Evolutionary conservation across 108 stramenopile species (phyloP), one percentile per base, ranked within the genome.

Genomic region (Hondaea fermentalgiana): DNA sequence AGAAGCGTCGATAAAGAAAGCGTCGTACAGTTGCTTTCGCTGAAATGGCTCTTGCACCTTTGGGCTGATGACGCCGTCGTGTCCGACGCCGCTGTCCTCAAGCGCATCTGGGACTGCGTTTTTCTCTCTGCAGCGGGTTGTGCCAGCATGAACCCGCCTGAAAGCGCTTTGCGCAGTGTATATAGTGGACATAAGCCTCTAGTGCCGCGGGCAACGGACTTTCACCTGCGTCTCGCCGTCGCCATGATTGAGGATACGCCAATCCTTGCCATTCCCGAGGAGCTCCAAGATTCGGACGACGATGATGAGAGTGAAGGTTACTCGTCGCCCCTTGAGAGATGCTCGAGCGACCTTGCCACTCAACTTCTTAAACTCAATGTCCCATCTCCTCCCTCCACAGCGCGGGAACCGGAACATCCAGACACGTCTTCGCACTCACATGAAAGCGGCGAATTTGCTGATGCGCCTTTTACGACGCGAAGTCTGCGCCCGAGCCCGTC

Each of bases 201-300:
- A 6, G 49, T 25, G 19, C 76, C 76, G 6, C 45, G 76, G 16
- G 49, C 49, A 43, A 83, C 76, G 45, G 76, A 83, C 4, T 83
- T 83, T 83, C 76, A 83, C 23, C 76, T 83, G 76, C 45, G 76
- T 17, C 76, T 83, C 25, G 76, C 76, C 6, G 76, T 83, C n/a
- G 76, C 76, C 16, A 47, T 83, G 76, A 83, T 83, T 23, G 51
- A 53, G 51, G 76, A 83, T 4, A 83, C 76, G 49, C 76, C 76
- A 6, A 83, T 83, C 4, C 45, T 83, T 45, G 4, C 45, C 1
- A 23, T 53, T 16, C 49, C 45, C 28, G 51, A 83, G 8, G 76
- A 47, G 76, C 25, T 83, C 76, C 43, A 45, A 23, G 76, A 17
- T 53, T 8, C 45, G 76, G 76, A 83, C 14, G 76, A 45, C 28